Percentiles rank a stretch among this genome's conserved stretches.
phyloP scores from a whole-genome alignment of 768 basidiomycete genomes.

The Strobilomyces echinocephalus region DNA sequence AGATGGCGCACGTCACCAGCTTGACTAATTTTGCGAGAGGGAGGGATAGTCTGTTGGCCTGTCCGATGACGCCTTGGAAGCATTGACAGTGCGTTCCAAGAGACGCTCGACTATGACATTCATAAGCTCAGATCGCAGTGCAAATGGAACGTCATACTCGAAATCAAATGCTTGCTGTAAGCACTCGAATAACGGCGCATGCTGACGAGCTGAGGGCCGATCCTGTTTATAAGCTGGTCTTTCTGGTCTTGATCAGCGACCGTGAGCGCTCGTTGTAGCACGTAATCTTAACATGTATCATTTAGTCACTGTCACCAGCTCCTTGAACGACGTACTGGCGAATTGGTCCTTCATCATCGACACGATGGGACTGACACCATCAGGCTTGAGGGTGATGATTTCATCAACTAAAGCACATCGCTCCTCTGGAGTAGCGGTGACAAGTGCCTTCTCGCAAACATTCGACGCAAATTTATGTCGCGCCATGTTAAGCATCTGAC shows the following conservation, averaged over 20 bases:
- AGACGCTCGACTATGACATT: conserved; percentile 58
- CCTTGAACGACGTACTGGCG: conserved; percentile 58
- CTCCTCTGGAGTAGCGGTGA: conserved; percentile 57
- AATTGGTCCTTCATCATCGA: conserved; percentile 84
- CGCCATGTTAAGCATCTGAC: conserved; percentile 74
- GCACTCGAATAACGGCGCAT: conserved; percentile 70
- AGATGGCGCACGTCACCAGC: conserved; percentile 12
- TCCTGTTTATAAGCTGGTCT: conserved; percentile 54
- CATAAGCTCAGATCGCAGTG: conserved; percentile 7
- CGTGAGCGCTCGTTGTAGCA: conserved; percentile 72
- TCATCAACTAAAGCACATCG: conserved; percentile 75
- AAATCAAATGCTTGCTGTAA: conserved; percentile 75
- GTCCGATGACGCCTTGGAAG: conserved; percentile 22
- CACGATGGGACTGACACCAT: conserved; percentile 63
- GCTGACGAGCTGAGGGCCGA: conserved; percentile 61
- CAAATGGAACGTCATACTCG: conserved; percentile 50
- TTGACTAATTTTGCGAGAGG: conserved; percentile 21
- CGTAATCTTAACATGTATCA: conserved; percentile 56
- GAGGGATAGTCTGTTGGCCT: conserved; percentile 30
- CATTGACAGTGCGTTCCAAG: conserved; percentile 46
- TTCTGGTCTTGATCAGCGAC: conserved; percentile 71
- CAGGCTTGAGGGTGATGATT: conserved; percentile 60
- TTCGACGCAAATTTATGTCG: conserved; percentile 94
- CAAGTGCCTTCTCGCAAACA: conserved; percentile 87
- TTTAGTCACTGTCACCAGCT: conserved; percentile 2